A percentile compares a stretch with the other conserved stretches of the same genome.
Evolutionary conservation across 1,139 yeast genomes (phyloP).

Genomic region (Hyphopichia khmerensis): DNA sequence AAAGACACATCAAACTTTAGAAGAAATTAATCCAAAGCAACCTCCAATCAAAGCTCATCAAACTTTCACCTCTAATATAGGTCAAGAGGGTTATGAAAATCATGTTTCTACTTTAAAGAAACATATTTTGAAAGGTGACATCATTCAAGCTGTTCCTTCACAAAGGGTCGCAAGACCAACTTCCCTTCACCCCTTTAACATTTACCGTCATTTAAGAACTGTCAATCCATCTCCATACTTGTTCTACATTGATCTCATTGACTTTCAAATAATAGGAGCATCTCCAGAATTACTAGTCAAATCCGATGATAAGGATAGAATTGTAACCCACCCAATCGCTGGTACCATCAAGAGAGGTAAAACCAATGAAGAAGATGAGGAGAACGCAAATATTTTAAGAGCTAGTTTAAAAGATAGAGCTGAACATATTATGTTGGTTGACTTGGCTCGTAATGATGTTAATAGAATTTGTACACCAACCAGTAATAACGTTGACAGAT

Average conservation of each 20-base stretch:
- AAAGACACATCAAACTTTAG: conserved; percentile 31
- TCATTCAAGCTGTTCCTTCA: conserved; percentile 96
- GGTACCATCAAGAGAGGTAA: conserved; percentile 92
- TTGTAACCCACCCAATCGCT: conserved; percentile 95
- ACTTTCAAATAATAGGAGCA: conserved; percentile 94
- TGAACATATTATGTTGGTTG: conserved; percentile 97
- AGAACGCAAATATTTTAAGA: conserved; percentile 69
- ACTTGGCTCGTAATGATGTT: conserved; percentile 92
- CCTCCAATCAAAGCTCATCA: conserved; percentile 65
- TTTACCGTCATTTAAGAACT: conserved; percentile 88
- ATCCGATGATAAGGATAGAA: conserved; percentile 66
- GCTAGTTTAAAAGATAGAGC: conserved; percentile 90
- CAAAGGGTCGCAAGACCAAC: conserved; percentile 96
- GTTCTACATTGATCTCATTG: conserved; percentile 87
- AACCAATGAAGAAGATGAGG: conserved; percentile 88
- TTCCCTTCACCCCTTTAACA: conserved; percentile 91
- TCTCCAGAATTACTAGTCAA: conserved; percentile 93
- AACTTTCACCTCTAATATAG: conserved; percentile 80
- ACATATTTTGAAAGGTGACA: conserved; percentile 87
- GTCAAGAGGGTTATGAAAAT: conserved; percentile 85
- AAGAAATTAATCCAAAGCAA: conserved; percentile 53
- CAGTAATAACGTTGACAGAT: conserved; percentile 81
- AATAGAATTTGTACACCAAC: conserved; percentile 90
- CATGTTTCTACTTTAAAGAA: conserved; percentile 74
- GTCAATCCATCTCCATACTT: conserved; percentile 97